Percentiles rank a stretch among this genome's conserved stretches.
Conservation (phyloP, 768 basidiomycete genomes). For the Udeniomyces megalosporus region DNA sequence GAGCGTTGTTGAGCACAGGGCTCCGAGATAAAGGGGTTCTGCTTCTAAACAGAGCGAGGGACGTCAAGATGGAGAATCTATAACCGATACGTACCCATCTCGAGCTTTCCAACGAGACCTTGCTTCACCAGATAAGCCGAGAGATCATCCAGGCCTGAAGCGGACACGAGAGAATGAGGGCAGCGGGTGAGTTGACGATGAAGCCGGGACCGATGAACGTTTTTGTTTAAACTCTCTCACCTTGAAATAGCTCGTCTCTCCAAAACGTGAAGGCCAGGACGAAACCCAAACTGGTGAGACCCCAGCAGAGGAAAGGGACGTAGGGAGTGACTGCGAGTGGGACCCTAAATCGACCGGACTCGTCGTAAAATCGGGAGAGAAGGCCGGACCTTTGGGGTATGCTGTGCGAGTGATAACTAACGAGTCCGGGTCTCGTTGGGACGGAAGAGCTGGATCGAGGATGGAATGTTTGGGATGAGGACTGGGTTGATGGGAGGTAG, state of each 20-base stretch:
- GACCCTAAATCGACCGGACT: not conserved
- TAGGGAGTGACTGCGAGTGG: constrained; percentile 44
- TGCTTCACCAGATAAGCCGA: constrained; percentile 61
- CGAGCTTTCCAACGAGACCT: constrained; percentile 53
- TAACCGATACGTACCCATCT: constrained; percentile 40
- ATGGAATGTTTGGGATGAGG: not conserved
- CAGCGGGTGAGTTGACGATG: not conserved
- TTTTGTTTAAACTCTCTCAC: constrained; percentile 35
- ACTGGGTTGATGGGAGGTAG: not conserved
- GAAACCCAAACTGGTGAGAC: constrained; percentile 58
- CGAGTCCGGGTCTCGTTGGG: not conserved
- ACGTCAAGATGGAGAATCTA: not conserved
- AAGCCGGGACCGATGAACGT: constrained; percentile 11
- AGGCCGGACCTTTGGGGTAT: not conserved
- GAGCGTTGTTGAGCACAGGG: constrained; percentile 19
- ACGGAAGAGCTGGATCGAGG: not conserved
- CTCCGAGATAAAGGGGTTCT: not conserved
- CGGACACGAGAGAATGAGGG: not conserved
- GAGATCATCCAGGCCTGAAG: constrained; percentile 59
- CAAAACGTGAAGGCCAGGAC: constrained; percentile 67
- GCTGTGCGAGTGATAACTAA: constrained; percentile 7
- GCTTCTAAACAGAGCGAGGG: not conserved
- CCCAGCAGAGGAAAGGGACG: constrained; percentile 62
- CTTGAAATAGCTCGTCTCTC: constrained; percentile 61
- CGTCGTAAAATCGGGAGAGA: no score